phyloP scores from a whole-genome alignment of 768 basidiomycete species.

The Leccinum rimulosum region DNA sequence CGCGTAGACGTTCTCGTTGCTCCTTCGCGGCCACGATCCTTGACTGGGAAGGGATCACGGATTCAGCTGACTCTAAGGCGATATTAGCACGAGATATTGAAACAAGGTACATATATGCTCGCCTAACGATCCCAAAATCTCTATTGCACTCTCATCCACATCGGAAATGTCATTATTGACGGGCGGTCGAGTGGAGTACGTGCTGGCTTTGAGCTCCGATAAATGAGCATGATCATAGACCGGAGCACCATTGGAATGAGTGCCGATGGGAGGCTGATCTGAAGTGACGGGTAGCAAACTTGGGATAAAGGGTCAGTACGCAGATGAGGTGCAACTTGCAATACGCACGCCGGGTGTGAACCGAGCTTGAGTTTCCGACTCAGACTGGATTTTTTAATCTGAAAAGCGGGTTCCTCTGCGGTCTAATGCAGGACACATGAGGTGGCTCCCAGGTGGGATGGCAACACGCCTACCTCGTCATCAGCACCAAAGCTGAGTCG shows the following conservation, averaged over 20 bases:
- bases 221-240: constrained; percentile 73
- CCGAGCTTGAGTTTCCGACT: constrained; percentile 64
- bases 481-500: constrained; percentile 76
- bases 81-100: constrained; percentile 1
- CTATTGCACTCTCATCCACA: constrained; percentile 40
- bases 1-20: constrained; percentile 66
- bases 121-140: constrained; percentile 33
- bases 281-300: constrained; percentile 44
- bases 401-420: constrained; percentile 61
- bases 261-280: constrained; percentile 55
- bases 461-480: constrained; percentile 51
- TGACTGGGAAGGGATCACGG: constrained; percentile 66
- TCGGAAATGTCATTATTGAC: constrained; percentile 42
- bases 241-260: constrained; percentile 46
- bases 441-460: constrained; percentile 2
- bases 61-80: constrained; percentile 36
- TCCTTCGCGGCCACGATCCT: constrained; percentile 73
- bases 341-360: constrained; percentile 48
- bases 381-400: constrained; percentile 78
- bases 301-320: constrained; percentile 15
- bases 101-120: constrained; percentile 3
- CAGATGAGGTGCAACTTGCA: not conserved
- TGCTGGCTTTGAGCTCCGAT: constrained; percentile 76
- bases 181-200: constrained; percentile 52
- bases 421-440: constrained; percentile 43